These are phyloP conservation scores for Plasmodium knowlesi DNA, from an alignment of 169 alveolate species.

Conservation along the genomic window DNA sequence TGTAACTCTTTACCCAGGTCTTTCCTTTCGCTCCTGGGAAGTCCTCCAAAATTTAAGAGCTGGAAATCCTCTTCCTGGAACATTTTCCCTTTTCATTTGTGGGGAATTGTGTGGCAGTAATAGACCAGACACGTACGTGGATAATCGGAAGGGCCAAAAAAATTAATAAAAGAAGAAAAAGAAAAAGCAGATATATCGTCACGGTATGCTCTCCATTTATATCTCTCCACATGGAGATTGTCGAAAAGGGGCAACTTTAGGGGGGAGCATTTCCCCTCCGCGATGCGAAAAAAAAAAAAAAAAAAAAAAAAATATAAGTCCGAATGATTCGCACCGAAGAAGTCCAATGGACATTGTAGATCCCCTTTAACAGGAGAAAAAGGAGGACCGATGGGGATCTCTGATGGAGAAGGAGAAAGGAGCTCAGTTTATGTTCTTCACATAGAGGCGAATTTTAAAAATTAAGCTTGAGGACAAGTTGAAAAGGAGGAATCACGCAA, in stretches of 20 bases:
- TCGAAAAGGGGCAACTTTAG: not conserved
- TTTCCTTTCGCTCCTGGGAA: not conserved
- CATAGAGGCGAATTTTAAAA: not conserved
- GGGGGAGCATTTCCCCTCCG: not conserved
- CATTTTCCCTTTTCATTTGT: not conserved
- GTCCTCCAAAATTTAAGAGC: not conserved
- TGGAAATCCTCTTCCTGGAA: not conserved
- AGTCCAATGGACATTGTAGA: not conserved
- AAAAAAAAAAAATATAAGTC: not conserved
- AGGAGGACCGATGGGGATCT: no score
- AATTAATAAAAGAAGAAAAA: not conserved
- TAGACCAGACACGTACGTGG: not conserved
- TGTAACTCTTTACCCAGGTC: not conserved
- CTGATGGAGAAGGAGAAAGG: not conserved
- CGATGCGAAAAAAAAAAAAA: not conserved
- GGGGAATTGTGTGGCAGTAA: not conserved
- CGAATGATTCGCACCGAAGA: not conserved
- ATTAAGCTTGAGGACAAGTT: not conserved
- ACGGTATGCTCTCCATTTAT: not conserved
- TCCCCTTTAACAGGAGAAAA: no score
- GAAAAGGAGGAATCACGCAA: not conserved
- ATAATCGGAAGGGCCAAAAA: not conserved
- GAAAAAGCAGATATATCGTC: not conserved
- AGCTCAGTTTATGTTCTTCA: not conserved
- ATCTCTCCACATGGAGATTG: not conserved